Base-by-base conservation (phyloP, 345 rosid genomes). In the Erysimum cheiranthoides region DNA sequence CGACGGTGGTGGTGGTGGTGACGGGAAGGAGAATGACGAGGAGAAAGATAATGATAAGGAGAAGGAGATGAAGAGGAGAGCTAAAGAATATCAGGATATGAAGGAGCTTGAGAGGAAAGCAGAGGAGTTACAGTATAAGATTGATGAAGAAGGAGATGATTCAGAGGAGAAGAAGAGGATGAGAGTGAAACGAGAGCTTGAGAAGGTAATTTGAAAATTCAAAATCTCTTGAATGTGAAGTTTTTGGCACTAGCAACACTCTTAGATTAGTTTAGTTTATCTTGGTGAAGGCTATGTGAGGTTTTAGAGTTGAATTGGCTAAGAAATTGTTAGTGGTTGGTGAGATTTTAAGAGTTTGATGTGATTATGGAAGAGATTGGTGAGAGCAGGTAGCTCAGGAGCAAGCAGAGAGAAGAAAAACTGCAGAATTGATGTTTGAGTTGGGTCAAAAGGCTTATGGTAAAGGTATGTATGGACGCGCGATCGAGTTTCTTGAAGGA, bases 371-470 rank as follows among this genome's bases (percentile, higher is more conserved):
- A 57, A 27, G 62, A 64, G 68, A 39, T 58, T 66, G 78, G 52
- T 78, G 79, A 50, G 82, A 77, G 72, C 86, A 95, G 97, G 97
- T 90, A 46, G 99, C 99, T 45, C 78, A 84, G 74, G 99, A 95
- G 76, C 99, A 90, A 81, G 97, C 93, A 21, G 97, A 95, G 86
- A 84, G 91, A 71, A 85, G 97, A 82, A 86, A 79, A 46, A 95
- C 97, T 8, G 97, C 97, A 6, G 84, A 95, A 63, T 76, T 92
- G 83, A 95, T 95, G 96, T 95, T 90, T 68, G 99, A 95, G 10
- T 77, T 95, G 72, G 98, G 96, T 25, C 97, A 92, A 73, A 94
- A 85, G 73, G 98, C 97, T 73, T 94, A 92, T 27, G 98, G 93
- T n/a, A 89, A 78, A 80, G 98, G 97, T 47, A 90, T 83, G 95